Evolutionary conservation across 2,329 filamentous ascomycete species (phyloP).

Genomic region (Colletotrichum melonis): DNA sequence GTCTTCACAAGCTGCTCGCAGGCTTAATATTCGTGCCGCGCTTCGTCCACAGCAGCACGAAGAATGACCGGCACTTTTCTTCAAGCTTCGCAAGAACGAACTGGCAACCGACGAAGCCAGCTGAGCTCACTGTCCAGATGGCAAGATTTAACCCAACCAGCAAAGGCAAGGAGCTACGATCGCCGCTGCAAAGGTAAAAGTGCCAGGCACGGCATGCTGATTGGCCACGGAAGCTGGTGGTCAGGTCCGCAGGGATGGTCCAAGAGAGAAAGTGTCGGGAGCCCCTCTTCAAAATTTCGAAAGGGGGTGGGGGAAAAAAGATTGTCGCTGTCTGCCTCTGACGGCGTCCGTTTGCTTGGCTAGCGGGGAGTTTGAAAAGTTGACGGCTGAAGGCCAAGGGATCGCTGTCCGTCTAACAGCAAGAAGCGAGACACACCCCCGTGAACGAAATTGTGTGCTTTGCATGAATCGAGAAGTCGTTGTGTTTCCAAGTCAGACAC

Average conservation of each 20-base stretch:
- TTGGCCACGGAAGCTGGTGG: slow-evolving; percentile 51
- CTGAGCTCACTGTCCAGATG: not conserved
- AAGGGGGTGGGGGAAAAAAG: slow-evolving; percentile 29
- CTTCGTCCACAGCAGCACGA: not conserved
- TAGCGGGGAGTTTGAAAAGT: slow-evolving; percentile 7
- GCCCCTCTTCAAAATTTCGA: slow-evolving; percentile 36
- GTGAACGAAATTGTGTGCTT: not conserved
- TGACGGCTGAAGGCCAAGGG: not conserved
- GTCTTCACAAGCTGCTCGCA: not conserved
- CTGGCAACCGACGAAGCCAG: slow-evolving; percentile 31
- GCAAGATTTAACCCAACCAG: not conserved
- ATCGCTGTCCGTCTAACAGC: not conserved
- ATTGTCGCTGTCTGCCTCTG: slow-evolving; percentile 36
- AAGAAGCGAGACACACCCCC: not conserved
- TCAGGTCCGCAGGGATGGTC: slow-evolving; percentile 43
- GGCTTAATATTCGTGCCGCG: slow-evolving; percentile 22
- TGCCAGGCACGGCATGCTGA: slow-evolving; percentile 51
- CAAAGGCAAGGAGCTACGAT: slow-evolving; percentile 21
- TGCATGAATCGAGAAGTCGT: not conserved
- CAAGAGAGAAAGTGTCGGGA: slow-evolving; percentile 25
- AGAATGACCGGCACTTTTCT: slow-evolving; percentile 25
- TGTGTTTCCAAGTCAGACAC: not conserved
- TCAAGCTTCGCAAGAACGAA: not conserved
- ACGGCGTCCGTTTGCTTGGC: slow-evolving; percentile 12
- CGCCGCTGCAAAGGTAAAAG: slow-evolving; percentile 44